Evolutionary conservation across 495 filamentous ascomycete species (phyloP).

Genomic region (Aspergillus steynii): DNA sequence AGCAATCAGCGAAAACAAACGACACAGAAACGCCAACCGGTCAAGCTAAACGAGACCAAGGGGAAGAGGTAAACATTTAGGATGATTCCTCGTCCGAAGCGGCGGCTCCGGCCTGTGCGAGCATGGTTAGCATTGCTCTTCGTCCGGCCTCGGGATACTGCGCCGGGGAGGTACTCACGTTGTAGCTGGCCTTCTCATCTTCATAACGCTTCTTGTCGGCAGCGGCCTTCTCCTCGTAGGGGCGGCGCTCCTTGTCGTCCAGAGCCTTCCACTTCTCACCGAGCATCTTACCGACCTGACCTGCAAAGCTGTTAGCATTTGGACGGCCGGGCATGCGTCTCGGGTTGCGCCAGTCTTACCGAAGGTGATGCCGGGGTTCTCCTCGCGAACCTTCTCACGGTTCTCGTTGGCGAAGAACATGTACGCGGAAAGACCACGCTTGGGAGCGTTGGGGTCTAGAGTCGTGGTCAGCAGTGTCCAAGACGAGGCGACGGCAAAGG

Average conservation of each 20-base stretch:
- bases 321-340: not conserved
- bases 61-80: slow-evolving; percentile 29
- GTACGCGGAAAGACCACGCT: slow-evolving; percentile 98
- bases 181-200: slow-evolving; percentile 92
- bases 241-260: slow-evolving; percentile 80
- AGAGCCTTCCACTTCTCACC: slow-evolving; percentile 98
- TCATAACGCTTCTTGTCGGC: slow-evolving; percentile 98
- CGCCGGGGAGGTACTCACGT: slow-evolving; percentile 53
- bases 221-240: slow-evolving; percentile 94
- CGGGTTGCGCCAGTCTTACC: slow-evolving; percentile 53
- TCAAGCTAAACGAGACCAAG: slow-evolving; percentile 28
- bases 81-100: slow-evolving; percentile 55
- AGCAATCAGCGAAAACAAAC: slow-evolving; percentile 36
- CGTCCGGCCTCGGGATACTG: not conserved
- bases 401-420: slow-evolving; percentile 99
- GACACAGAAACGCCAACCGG: slow-evolving; percentile 38
- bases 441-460: slow-evolving; percentile 95
- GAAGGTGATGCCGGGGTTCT: slow-evolving; percentile 97
- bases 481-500: slow-evolving; percentile 11
- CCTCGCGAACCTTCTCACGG: slow-evolving; percentile 94
- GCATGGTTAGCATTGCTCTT: slow-evolving; percentile 19
- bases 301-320: slow-evolving; percentile 43
- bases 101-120: slow-evolving; percentile 32
- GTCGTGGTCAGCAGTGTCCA: slow-evolving; percentile 9
- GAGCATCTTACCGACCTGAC: slow-evolving; percentile 95